Conservation (phyloP, 2,329 filamentous ascomycete genomes). For the Grosmannia huntii region DNA sequence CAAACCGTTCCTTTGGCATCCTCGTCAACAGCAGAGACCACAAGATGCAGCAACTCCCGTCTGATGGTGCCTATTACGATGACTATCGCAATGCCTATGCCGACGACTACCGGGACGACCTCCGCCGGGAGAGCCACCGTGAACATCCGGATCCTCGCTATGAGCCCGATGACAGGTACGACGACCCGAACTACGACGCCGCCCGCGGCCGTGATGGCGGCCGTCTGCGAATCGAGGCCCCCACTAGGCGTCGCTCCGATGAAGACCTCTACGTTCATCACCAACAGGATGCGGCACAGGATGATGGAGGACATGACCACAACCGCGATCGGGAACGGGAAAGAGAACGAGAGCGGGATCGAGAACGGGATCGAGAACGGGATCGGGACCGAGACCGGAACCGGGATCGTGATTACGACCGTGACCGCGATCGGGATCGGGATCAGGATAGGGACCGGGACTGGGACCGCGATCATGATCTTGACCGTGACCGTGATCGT, state of each 20-base stretch:
- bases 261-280: conserved; percentile 9
- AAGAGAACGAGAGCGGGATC: background rate
- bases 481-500: conserved; percentile 6
- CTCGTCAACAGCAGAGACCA: conserved; percentile 11
- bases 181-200: conserved; percentile 1
- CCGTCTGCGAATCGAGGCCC: conserved; percentile 6
- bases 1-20: conserved; percentile 10
- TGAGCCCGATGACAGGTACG: background rate
- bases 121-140: background rate
- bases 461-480: conserved; percentile 10
- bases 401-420: conserved; percentile 4
- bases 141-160: conserved; percentile 1
- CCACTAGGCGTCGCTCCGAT: conserved; percentile 6
- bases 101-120: background rate
- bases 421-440: background rate
- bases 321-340: conserved; percentile 7
- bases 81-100: conserved; percentile 2
- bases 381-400: conserved; percentile 5
- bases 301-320: conserved; percentile 1
- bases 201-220: conserved; percentile 1
- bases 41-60: conserved; percentile 1
- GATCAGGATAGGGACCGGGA: conserved; percentile 11
- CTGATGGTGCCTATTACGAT: conserved; percentile 1
- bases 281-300: conserved; percentile 7
- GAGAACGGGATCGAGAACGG: conserved; percentile 7